Base-by-base conservation (phyloP, 495 filamentous ascomycete species). In the Aspergillus heteromorphus region DNA sequence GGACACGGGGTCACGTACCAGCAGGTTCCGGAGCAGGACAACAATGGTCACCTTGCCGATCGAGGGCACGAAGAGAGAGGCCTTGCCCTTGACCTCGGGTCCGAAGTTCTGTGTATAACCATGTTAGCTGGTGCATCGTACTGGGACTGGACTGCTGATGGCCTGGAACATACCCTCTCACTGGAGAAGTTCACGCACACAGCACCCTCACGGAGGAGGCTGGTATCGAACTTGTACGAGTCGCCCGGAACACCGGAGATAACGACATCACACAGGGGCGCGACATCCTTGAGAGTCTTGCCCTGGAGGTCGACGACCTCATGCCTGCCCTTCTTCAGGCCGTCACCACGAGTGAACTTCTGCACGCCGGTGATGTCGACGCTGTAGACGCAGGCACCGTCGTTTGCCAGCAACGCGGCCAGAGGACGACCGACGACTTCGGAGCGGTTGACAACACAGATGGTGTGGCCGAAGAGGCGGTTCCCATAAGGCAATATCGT, bases 141-240 rank as follows among this genome's bases (percentile, higher is more conserved):
- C n/a, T n/a, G n/a, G 49, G 11, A 27, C 18, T 0, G 14, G 14
- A 0, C 11, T 41, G 34, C 1, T 8, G 7, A 47, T 34, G 16
- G 13, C 14, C 2, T 14, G 45, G 14, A 47, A 43, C 70, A 42
- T 61, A 85, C 83, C 81, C 91, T 91, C 67, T 91, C 91, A 40
- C 87, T 95, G 14, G 91, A 95, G 71, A 98, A 97, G 71, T 98
- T 98, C 70, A 98, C 88, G 73, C 93, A 98, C 17, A 96, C 89
- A 38, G 88, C 91, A 48, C 93, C 93, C 38, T 96, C 89, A 38
- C 87, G 81, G 55, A 98, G 70, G 49, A 95, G 70, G 38, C 86
- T 79, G 4, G 85, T 86, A 7, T 92, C 89, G 36, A 97, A 88
- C 75, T 96, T 97, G 76, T 85, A 98, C 45, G 72, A 79, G 18